Percentiles rank a stretch among this genome's conserved stretches.
These are phyloP conservation scores for Salix dunnii DNA, from an alignment of 345 rosid genomes.

Conservation along the genomic window DNA sequence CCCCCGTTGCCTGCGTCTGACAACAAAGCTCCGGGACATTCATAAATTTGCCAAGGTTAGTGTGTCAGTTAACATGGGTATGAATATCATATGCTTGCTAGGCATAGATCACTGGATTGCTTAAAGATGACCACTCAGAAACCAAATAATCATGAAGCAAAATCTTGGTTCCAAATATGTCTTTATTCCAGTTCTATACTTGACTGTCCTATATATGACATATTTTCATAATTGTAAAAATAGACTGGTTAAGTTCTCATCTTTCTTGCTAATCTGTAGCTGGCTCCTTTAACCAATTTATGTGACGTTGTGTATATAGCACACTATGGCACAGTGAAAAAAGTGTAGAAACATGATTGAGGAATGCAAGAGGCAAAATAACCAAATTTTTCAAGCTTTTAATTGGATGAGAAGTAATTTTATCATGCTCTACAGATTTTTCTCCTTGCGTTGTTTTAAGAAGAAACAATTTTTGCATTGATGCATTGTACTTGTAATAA, in stretches of 20 bases:
- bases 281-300: background rate
- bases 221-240: background rate
- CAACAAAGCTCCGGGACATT: slow-evolving; percentile 90
- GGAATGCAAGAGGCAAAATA: background rate
- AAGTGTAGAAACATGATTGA: background rate
- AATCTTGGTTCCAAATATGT: background rate
- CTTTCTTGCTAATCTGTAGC: background rate
- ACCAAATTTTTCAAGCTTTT: background rate
- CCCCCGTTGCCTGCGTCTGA: slow-evolving; percentile 68
- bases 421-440: background rate
- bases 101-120: background rate
- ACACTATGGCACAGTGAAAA: background rate
- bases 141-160: background rate
- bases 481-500: background rate
- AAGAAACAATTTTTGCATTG: background rate
- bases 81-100: background rate
- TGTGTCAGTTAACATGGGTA: background rate
- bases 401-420: background rate
- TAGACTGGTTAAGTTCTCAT: background rate
- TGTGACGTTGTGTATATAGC: background rate
- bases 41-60: slow-evolving; percentile 93
- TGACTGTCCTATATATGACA: background rate
- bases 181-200: background rate
- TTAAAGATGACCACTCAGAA: background rate
- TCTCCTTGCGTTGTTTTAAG: background rate